phyloP scores from a whole-genome alignment of 2,329 filamentous ascomycete genomes.

The Neobulgaria alba region DNA sequence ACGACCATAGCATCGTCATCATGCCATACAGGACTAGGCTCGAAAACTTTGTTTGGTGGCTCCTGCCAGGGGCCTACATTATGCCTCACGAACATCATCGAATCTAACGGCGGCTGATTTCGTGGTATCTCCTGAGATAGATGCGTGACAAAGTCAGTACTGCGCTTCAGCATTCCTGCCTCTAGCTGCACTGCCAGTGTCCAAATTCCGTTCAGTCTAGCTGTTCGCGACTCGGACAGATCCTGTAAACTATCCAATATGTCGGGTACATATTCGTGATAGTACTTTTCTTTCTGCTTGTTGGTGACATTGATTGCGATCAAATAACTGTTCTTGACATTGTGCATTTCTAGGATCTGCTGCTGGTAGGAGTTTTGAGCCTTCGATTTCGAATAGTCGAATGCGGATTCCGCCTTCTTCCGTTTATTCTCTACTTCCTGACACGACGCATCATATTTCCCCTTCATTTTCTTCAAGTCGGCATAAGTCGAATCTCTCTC shows the following conservation, averaged over 20 bases:
- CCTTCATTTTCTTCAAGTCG: conserved; percentile 83
- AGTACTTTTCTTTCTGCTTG: conserved; percentile 95
- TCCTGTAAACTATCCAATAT: conserved; percentile 90
- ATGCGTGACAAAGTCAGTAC: conserved; percentile 62
- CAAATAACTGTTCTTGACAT: conserved; percentile 95
- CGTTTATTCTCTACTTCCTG: conserved; percentile 90
- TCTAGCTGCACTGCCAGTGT: conserved; percentile 71
- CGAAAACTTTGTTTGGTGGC: conserved; percentile 75
- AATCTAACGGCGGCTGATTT: conserved; percentile 83
- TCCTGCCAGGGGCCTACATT: conserved; percentile 79
- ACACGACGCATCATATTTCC: conserved; percentile 85
- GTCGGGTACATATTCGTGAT: conserved; percentile 92
- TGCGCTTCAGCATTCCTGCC: conserved; percentile 65
- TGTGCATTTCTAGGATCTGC: conserved; percentile 91
- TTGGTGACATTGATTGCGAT: conserved; percentile 96
- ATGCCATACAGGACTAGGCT: conserved; percentile 94
- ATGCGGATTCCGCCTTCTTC: conserved; percentile 92
- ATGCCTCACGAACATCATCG: conserved; percentile 95
- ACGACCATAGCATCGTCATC: conserved; percentile 82
- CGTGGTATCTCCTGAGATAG: conserved; percentile 74
- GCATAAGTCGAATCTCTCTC: conserved; percentile 78
- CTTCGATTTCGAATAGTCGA: conserved; percentile 78
- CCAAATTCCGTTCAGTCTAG: conserved; percentile 82
- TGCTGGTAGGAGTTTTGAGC: conserved; percentile 87
- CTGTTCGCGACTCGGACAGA: conserved; percentile 78